Base-by-base conservation (phyloP, 2,329 filamentous ascomycete species). In the Tolypocladium sp. region DNA sequence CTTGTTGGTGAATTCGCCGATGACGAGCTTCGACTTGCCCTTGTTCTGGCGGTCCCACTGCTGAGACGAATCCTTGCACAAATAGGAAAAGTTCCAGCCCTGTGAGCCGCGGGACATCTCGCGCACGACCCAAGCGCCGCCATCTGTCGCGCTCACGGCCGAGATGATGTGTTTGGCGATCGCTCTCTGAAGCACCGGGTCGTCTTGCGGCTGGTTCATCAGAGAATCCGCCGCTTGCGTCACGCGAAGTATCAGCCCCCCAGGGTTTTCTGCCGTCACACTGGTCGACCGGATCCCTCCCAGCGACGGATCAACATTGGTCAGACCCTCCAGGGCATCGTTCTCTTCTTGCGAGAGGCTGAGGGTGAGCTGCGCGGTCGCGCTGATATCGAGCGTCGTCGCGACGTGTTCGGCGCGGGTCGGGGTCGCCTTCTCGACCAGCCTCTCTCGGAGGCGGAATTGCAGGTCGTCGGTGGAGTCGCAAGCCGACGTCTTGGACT, bases 31-130 rank as follows among this genome's bases (percentile, higher is more conserved):
- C 20, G 70, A 63, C 20, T 73, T 65, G 25, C 65, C 72, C 66
- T 79, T 81, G 7, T 76, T 71, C 62, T 79, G 77, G 25, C 76
- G 76, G 42, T 67, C 73, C 83, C 83, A 85, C 41, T 75, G 73
- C 61, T 77, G 74, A 49, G 75, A 70, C 2, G 83, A 85, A 61
- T 79, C 74, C 59, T 76, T 79, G 73, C 83, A 86, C 22, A 76
- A 69, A 62, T 82, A 85, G 3, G 74, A 76, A 58, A 85, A 79
- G 1, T 72, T 74, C 82, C 82, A 84, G 6, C 82, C 81, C 52
- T 81, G 76, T 0, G 75, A 62, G 9, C 67, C 72, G 17, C 76
- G 72, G 30, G 76, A 75, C 25, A 80, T 73, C 22, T 78, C 72
- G 25, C 77, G 73, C 35, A 79, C 68, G 2, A 65, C 66, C 82